phyloP scores from a whole-genome alignment of 1,284 basidiomycete species.

The Hortiboletus rubellus region DNA sequence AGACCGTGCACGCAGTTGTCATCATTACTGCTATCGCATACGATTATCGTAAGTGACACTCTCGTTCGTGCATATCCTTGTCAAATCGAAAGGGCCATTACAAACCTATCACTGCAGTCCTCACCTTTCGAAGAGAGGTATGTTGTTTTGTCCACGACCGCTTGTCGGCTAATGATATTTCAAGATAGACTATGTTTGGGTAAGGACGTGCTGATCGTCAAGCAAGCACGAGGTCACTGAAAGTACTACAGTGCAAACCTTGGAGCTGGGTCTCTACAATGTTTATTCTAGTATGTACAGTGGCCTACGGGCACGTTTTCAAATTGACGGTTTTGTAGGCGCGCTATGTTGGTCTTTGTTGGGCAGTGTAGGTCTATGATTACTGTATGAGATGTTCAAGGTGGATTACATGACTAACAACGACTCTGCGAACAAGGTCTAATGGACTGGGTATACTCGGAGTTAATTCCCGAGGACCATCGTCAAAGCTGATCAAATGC shows the following conservation, averaged over 20 bases:
- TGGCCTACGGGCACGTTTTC: background rate
- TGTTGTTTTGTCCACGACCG: background rate
- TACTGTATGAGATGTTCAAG: too few relatives aligned
- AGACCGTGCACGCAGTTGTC: background rate
- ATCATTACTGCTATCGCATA: background rate
- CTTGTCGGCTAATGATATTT: background rate
- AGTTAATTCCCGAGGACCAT: too few relatives aligned
- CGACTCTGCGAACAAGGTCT: too few relatives aligned
- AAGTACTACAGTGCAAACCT: background rate
- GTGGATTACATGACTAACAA: too few relatives aligned
- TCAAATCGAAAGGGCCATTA: background rate
- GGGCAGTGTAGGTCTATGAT: too few relatives aligned
- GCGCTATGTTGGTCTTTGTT: too few relatives aligned
- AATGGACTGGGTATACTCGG: too few relatives aligned
- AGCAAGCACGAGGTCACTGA: background rate
- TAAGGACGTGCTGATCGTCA: background rate
- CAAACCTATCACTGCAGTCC: background rate
- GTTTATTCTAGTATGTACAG: slow-evolving; percentile 8
- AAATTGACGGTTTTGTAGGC: too few relatives aligned
- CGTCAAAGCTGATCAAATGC: too few relatives aligned
- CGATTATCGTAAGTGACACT: slow-evolving; percentile 5
- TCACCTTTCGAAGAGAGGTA: slow-evolving; percentile 6
- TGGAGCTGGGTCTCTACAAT: slow-evolving; percentile 15
- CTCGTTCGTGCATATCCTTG: background rate
- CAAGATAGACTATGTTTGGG: slow-evolving; percentile 21